phyloP scores from a whole-genome alignment of 129 eudicot genomes.

The Helichrysum umbraculigerum region DNA sequence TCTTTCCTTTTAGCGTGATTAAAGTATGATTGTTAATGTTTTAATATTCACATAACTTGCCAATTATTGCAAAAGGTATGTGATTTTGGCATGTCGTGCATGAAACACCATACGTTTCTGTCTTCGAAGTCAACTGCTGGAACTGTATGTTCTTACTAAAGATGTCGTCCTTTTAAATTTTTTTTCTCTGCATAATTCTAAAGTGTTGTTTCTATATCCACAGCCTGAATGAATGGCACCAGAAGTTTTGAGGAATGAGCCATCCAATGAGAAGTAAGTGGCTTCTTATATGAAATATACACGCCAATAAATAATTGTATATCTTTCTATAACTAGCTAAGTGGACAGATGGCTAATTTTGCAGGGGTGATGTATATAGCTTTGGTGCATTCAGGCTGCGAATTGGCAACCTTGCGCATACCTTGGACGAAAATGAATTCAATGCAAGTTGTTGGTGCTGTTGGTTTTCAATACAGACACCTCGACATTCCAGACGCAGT shows the following conservation, averaged over 20 bases:
- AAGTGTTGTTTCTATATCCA: too few relatives aligned
- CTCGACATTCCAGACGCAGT: constrained; percentile 45
- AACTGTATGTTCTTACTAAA: too few relatives aligned
- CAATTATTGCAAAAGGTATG: constrained; percentile 18
- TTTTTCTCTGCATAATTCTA: too few relatives aligned
- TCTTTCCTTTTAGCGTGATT: not conserved
- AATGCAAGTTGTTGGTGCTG: constrained; percentile 98
- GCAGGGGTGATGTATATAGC: constrained; percentile 81
- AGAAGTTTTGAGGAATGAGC: constrained; percentile 89
- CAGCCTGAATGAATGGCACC: too few relatives aligned
- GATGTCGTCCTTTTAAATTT: too few relatives aligned
- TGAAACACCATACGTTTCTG: constrained; percentile 86
- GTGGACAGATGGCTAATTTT: constrained; percentile 13
- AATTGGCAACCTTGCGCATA: constrained; percentile 73
- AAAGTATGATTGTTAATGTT: not conserved
- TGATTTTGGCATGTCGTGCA: constrained; percentile 76
- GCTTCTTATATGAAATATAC: not conserved
- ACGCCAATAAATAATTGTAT: not conserved
- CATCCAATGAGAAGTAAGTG: constrained; percentile 89
- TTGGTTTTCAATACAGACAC: constrained; percentile 78
- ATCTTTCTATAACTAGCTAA: constrained; percentile 22
- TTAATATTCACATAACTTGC: not conserved
- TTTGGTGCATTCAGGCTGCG: constrained; percentile 85
- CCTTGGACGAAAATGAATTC: constrained; percentile 95
- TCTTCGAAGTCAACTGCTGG: constrained; percentile 95